Percentiles rank a stretch among this genome's conserved stretches.
Conservation (phyloP, 805 yeast genomes). For the Wickerhamomyces subpelliculosus region DNA sequence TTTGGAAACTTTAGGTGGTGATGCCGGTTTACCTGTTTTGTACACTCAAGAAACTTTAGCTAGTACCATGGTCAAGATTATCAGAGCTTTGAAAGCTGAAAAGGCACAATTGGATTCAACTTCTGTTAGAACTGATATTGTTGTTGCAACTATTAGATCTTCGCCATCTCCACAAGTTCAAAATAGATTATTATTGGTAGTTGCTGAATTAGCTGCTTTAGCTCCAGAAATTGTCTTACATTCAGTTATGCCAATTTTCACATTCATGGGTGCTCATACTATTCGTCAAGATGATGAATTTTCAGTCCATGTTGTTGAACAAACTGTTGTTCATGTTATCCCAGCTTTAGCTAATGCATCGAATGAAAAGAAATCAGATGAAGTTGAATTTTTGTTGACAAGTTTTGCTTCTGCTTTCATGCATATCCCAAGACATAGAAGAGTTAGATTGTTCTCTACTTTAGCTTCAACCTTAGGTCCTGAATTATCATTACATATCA, state of each 20-base stretch:
- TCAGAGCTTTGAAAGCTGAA: slow-evolving; percentile 43
- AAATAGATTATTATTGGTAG: slow-evolving; percentile 75
- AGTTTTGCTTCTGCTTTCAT: slow-evolving; percentile 92
- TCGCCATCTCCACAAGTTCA: slow-evolving; percentile 93
- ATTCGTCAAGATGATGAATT: slow-evolving; percentile 95
- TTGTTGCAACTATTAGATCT: slow-evolving; percentile 85
- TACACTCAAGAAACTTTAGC: slow-evolving; percentile 90
- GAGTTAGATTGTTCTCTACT: slow-evolving; percentile 77
- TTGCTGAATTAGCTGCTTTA: slow-evolving; percentile 79
- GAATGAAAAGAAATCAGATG: slow-evolving; percentile 41
- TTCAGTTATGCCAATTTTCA: slow-evolving; percentile 98
- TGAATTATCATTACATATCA: slow-evolving; percentile 56
- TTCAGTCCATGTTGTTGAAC: slow-evolving; percentile 86
- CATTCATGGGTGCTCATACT: slow-evolving; percentile 98
- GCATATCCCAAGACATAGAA: slow-evolving; percentile 94
- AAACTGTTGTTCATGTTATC: slow-evolving; percentile 80
- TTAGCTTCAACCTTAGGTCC: slow-evolving; percentile 72
- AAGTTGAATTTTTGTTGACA: slow-evolving; percentile 75
- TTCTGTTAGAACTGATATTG: slow-evolving; percentile 77
- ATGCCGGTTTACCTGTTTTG: slow-evolving; percentile 84
- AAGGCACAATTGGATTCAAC: slow-evolving; percentile 45
- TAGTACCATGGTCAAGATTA: slow-evolving; percentile 69
- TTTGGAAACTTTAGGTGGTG: slow-evolving; percentile 78
- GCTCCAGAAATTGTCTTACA: slow-evolving; percentile 90
- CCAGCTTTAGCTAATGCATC: slow-evolving; percentile 70